Percentiles rank a stretch among this genome's conserved stretches.
phyloP scores from a whole-genome alignment of 1,284 basidiomycete genomes.

The Mycosarcoma mackinlayi region DNA sequence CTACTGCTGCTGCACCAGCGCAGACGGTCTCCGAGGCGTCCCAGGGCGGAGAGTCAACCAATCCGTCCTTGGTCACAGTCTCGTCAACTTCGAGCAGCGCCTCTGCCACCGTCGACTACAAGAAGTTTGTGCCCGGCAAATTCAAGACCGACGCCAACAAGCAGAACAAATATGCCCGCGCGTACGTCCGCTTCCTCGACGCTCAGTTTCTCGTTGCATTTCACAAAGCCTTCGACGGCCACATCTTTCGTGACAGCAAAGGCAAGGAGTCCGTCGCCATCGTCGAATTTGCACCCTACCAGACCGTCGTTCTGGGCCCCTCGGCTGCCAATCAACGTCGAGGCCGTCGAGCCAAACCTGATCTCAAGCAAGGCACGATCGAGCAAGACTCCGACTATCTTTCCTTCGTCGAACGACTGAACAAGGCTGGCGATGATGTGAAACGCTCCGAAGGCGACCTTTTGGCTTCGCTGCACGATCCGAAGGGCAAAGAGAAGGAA shows the following conservation, averaged over 20 bases:
- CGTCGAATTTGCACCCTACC: constrained; percentile 93
- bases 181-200: constrained; percentile 88
- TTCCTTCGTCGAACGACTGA: constrained; percentile 35
- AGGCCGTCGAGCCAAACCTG: constrained; percentile 75
- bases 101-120: constrained; percentile 51
- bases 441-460: constrained; percentile 55
- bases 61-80: too few species aligned
- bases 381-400: constrained; percentile 71
- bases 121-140: constrained; percentile 54
- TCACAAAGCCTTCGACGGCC: constrained; percentile 87
- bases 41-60: too few species aligned
- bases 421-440: constrained; percentile 14
- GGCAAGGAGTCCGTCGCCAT: constrained; percentile 87
- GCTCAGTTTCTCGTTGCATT: constrained; percentile 80
- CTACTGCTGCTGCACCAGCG: constrained; percentile 54
- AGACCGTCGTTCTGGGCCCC: constrained; percentile 74
- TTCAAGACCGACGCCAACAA: constrained; percentile 50
- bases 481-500: constrained; percentile 25
- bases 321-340: not conserved
- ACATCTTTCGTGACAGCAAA: constrained; percentile 88
- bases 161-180: constrained; percentile 74
- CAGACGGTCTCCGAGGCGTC: not conserved
- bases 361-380: constrained; percentile 79
- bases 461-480: constrained; percentile 28
- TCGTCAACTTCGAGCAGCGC: not conserved